Conservation (phyloP, 202 grass and related monocot species). For the Digitaria exilis region DNA sequence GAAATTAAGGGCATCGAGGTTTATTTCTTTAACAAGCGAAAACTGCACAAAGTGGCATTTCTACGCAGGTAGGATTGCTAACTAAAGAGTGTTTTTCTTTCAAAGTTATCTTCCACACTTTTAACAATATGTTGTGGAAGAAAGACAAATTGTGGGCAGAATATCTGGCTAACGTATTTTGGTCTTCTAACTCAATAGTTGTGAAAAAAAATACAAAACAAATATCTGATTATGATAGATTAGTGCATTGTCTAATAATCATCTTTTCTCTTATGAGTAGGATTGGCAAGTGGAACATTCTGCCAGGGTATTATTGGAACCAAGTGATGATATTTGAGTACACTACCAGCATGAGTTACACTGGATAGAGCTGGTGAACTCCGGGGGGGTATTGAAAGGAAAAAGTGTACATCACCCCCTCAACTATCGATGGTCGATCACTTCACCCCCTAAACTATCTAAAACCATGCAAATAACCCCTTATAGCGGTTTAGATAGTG, state of each 20-base stretch:
- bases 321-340: slow-evolving; percentile 19
- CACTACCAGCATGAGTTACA: no score
- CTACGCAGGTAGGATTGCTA: not conserved
- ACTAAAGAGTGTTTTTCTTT: slow-evolving; percentile 13
- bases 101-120: not conserved
- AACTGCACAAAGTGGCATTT: not conserved
- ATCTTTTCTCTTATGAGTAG: not conserved
- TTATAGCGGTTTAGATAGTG: no score
- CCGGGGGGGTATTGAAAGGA: no score
- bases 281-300: slow-evolving; percentile 12
- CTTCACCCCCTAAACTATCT: no score
- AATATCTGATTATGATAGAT: not conserved
- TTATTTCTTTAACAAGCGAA: not conserved
- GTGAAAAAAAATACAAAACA: slow-evolving; percentile 28
- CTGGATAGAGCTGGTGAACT: no score
- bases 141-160: not conserved
- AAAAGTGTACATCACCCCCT: no score
- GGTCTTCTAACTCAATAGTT: slow-evolving; percentile 2
- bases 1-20: not conserved
- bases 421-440: no score
- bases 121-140: not conserved
- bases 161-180: slow-evolving; percentile 1
- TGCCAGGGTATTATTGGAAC: slow-evolving; percentile 23
- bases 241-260: slow-evolving; percentile 15
- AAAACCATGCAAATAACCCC: no score